phyloP scores from a whole-genome alignment of 2,329 filamentous ascomycete genomes.

The Fusarium buxicola region DNA sequence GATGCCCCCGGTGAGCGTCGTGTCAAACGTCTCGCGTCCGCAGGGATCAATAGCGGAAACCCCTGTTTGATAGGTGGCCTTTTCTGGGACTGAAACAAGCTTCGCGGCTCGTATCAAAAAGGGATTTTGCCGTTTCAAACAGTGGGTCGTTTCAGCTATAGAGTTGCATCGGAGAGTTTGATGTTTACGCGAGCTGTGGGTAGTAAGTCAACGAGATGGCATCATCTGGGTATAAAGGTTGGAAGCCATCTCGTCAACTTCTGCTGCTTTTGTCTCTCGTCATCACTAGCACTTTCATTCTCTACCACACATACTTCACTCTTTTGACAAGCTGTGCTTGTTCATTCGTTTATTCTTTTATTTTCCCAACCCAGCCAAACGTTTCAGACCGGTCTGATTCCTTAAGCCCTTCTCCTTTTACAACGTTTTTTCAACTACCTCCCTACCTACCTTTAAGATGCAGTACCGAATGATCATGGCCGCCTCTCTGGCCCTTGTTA shows the following conservation, averaged over 20 bases:
- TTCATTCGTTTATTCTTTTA: conserved; percentile 33
- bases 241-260: neutral
- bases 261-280: conserved; percentile 8
- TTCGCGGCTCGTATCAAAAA: conserved; percentile 29
- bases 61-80: conserved; percentile 31
- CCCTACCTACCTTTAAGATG: conserved; percentile 33
- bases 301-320: conserved; percentile 28
- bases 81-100: conserved; percentile 29
- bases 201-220: conserved; percentile 11
- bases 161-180: neutral
- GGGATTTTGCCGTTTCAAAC: conserved; percentile 34
- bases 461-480: conserved; percentile 46
- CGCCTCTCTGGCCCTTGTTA: conserved; percentile 41
- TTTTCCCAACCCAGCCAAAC: conserved; percentile 1
- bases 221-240: conserved; percentile 37
- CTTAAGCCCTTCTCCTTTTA: conserved; percentile 8
- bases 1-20: conserved; percentile 6
- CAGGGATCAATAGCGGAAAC: conserved; percentile 2
- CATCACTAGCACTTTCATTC: conserved; percentile 36
- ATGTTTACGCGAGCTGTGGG: conserved; percentile 6
- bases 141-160: conserved; percentile 27
- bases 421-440: neutral
- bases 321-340: conserved; percentile 46
- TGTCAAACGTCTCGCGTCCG: neutral
- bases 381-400: conserved; percentile 42